Evolutionary conservation across 805 yeast genomes (phyloP).

Genomic region (Wickerhamiella occidentalis): DNA sequence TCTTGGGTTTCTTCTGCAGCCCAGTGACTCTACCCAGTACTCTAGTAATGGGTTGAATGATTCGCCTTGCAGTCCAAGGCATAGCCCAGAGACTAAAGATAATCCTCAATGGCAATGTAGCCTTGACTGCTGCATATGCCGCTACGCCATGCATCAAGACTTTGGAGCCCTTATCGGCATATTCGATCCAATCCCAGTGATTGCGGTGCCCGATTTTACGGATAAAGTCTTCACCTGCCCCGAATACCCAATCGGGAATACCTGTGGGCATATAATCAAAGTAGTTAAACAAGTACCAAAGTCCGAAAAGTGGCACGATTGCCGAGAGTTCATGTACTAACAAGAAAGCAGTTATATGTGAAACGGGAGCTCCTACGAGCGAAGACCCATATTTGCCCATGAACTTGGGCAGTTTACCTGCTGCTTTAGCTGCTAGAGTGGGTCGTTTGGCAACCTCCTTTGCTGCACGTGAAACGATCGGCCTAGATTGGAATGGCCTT

Average conservation of each 20-base stretch:
- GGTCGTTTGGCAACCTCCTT: conserved; percentile 17
- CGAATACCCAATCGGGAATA: conserved; percentile 48
- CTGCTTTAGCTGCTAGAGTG: conserved; percentile 2
- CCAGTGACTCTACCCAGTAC: conserved; percentile 14
- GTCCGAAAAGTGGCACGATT: conserved; percentile 50
- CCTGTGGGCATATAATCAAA: conserved; percentile 38
- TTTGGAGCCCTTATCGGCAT: conserved; percentile 41
- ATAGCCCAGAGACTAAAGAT: conserved; percentile 39
- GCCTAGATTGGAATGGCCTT: neutral
- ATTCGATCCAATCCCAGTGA: conserved; percentile 24
- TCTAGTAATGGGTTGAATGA: conserved; percentile 37
- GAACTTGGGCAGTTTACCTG: conserved; percentile 37
- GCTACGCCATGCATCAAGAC: conserved; percentile 61
- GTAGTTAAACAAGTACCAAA: conserved; percentile 57
- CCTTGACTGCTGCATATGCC: conserved; percentile 58
- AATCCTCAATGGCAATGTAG: conserved; percentile 41
- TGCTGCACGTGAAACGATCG: conserved; percentile 23
- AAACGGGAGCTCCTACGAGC: conserved; percentile 43
- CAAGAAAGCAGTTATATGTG: conserved; percentile 52
- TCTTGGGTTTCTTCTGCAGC: conserved; percentile 1
- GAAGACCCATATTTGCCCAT: conserved; percentile 40
- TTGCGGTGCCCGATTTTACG: conserved; percentile 35
- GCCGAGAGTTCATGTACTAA: conserved; percentile 68
- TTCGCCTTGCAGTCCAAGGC: conserved; percentile 45
- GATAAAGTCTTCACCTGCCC: conserved; percentile 45